phyloP scores from a whole-genome alignment of 1,139 yeast genomes.

The Kluyveromyces marxianus region DNA sequence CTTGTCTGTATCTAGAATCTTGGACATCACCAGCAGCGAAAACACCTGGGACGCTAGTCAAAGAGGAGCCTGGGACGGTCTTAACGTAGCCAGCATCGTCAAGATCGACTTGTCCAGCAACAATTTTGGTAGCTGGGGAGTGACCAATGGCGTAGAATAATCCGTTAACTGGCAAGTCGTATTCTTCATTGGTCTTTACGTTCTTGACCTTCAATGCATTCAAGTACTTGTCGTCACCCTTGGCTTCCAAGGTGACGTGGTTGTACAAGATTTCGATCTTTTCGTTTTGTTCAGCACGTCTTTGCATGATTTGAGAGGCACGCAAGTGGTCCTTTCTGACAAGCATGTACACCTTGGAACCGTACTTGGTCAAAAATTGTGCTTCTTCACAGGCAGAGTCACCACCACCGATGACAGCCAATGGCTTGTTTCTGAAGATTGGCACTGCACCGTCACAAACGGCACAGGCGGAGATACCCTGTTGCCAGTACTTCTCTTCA shows the following conservation, averaged over 20 bases:
- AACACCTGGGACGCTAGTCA: conserved; percentile 84
- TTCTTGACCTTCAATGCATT: conserved; percentile 55
- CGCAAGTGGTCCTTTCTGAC: conserved; percentile 92
- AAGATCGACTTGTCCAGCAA: conserved; percentile 68
- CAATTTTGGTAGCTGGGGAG: conserved; percentile 84
- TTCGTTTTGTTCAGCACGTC: conserved; percentile 73
- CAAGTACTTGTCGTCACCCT: conserved; percentile 84
- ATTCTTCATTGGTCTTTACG: conserved; percentile 60
- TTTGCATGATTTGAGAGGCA: conserved; percentile 95
- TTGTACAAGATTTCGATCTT: conserved; percentile 88
- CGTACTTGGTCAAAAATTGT: conserved; percentile 89
- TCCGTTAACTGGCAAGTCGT: conserved; percentile 76
- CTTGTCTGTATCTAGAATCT: conserved; percentile 95
- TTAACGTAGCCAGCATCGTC: conserved; percentile 84
- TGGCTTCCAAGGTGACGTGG: conserved; percentile 78
- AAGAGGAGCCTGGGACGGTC: conserved; percentile 82
- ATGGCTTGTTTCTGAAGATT: conserved; percentile 92
- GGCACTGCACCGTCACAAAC: conserved; percentile 99
- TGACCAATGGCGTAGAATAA: conserved; percentile 98
- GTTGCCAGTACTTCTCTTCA: conserved; percentile 97
- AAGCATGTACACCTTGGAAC: conserved; percentile 84
- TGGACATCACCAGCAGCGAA: conserved; percentile 99
- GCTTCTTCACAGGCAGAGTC: conserved; percentile 99
- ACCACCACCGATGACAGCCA: conserved; percentile 97
- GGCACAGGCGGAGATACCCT: conserved; percentile 98